phyloP scores from a whole-genome alignment of 805 yeast species.

The Wickerhamomyces ciferrii region DNA sequence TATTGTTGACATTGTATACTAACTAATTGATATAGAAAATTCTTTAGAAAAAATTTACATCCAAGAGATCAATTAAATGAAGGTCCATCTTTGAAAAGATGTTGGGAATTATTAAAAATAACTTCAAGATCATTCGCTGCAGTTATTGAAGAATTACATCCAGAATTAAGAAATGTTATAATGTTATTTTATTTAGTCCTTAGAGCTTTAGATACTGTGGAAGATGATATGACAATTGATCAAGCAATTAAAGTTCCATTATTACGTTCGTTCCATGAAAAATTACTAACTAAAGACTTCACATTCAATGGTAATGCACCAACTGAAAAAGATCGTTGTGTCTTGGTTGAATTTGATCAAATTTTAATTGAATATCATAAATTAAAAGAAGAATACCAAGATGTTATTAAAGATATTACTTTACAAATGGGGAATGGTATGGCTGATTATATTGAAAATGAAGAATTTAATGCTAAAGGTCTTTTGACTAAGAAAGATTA shows the following conservation, averaged over 20 bases:
- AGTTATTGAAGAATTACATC: conserved; percentile 86
- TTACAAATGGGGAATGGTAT: conserved; percentile 93
- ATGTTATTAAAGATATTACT: conserved; percentile 72
- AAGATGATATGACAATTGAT: conserved; percentile 89
- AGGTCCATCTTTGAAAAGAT: conserved; percentile 44
- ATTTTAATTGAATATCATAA: conserved; percentile 68
- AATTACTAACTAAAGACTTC: conserved; percentile 68
- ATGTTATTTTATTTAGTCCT: conserved; percentile 81
- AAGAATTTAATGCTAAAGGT: conserved; percentile 74
- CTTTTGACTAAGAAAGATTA: conserved; percentile 75
- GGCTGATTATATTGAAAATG: conserved; percentile 87
- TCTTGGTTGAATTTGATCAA: conserved; percentile 71
- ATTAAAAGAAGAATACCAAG: conserved; percentile 72
- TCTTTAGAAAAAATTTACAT: conserved; percentile 33
- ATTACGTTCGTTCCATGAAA: conserved; percentile 60
- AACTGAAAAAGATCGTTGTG: conserved; percentile 75
- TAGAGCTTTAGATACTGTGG: conserved; percentile 92
- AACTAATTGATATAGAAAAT: conserved; percentile 8
- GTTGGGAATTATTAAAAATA: conserved; percentile 58
- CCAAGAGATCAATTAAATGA: conserved; percentile 30
- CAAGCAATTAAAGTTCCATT: conserved; percentile 69
- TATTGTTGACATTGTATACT: no score
- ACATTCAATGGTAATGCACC: conserved; percentile 71
- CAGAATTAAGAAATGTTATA: conserved; percentile 77
- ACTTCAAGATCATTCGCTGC: conserved; percentile 95